Percentiles rank a stretch among this genome's conserved stretches.
Evolutionary conservation across 2,329 filamentous ascomycete genomes (phyloP).

Genomic region (Albifimbria verrucaria): DNA sequence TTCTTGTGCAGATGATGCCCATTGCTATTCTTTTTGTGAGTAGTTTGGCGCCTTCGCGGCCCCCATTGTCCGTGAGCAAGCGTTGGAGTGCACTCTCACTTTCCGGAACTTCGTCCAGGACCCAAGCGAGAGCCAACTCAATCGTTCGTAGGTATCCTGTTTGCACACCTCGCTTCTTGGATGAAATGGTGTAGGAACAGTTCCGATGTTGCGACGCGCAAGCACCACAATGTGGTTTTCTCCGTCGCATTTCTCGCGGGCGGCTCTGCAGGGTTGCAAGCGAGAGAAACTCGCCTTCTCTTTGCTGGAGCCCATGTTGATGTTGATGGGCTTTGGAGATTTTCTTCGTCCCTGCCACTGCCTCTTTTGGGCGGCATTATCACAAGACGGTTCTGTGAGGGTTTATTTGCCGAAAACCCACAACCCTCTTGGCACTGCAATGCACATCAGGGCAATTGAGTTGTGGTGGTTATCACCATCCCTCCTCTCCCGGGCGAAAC

Average conservation of each 20-base stretch:
- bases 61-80: slow-evolving; percentile 45
- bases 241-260: slow-evolving; percentile 72
- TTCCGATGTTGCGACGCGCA: slow-evolving; percentile 60
- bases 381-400: slow-evolving; percentile 12
- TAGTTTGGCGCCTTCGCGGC: slow-evolving; percentile 36
- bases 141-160: slow-evolving; percentile 77
- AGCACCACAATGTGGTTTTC: slow-evolving; percentile 62
- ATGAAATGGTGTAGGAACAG: slow-evolving; percentile 70
- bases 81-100: slow-evolving; percentile 55
- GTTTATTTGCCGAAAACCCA: neutral
- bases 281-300: slow-evolving; percentile 63
- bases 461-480: neutral
- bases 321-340: slow-evolving; percentile 17
- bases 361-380: slow-evolving; percentile 36
- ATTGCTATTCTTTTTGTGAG: slow-evolving; percentile 49
- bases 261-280: slow-evolving; percentile 67
- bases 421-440: neutral
- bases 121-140: slow-evolving; percentile 64
- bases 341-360: slow-evolving; percentile 18
- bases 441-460: neutral
- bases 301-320: slow-evolving; percentile 36
- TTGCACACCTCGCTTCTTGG: slow-evolving; percentile 74
- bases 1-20: slow-evolving; percentile 56
- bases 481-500: neutral
- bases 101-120: slow-evolving; percentile 60